Conservation (phyloP, 257 asterid genomes). For the Solanum virginianum region DNA sequence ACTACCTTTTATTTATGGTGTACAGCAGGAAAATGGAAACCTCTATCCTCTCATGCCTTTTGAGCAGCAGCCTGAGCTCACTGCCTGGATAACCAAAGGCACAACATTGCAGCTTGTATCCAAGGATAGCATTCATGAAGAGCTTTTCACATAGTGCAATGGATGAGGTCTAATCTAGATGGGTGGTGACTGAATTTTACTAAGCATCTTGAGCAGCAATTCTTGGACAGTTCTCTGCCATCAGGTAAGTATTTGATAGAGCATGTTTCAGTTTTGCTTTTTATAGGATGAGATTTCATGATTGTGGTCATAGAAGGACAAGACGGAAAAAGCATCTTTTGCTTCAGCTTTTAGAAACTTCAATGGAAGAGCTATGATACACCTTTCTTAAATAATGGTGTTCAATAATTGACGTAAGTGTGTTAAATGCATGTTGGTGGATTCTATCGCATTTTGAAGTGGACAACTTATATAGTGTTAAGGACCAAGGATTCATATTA, state of each 20-base stretch:
- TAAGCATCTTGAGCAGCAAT: background rate
- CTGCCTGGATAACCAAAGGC: constrained; percentile 69
- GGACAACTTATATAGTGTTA: background rate
- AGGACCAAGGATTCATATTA: background rate
- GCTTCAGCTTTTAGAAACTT: background rate
- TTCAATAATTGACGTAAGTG: background rate
- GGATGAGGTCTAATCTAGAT: background rate
- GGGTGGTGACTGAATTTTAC: background rate
- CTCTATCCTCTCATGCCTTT: constrained; percentile 59
- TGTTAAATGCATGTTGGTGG: background rate
- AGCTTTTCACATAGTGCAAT: constrained; percentile 25
- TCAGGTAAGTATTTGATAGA: background rate
- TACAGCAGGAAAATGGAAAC: constrained; percentile 65
- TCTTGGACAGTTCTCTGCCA: background rate
- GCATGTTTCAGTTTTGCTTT: background rate
- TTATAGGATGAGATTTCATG: background rate
- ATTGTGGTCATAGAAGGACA: background rate
- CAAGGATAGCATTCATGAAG: constrained; percentile 27
- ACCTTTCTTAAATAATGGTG: background rate
- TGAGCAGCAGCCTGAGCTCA: constrained; percentile 68
- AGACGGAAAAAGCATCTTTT: background rate
- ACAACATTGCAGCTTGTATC: constrained; percentile 58
- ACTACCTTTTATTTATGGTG: constrained; percentile 85
- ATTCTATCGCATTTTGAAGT: background rate
- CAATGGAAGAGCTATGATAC: background rate